Evolutionary conservation across 257 asterid species (phyloP).

Genomic region (Coffea canephora): DNA sequence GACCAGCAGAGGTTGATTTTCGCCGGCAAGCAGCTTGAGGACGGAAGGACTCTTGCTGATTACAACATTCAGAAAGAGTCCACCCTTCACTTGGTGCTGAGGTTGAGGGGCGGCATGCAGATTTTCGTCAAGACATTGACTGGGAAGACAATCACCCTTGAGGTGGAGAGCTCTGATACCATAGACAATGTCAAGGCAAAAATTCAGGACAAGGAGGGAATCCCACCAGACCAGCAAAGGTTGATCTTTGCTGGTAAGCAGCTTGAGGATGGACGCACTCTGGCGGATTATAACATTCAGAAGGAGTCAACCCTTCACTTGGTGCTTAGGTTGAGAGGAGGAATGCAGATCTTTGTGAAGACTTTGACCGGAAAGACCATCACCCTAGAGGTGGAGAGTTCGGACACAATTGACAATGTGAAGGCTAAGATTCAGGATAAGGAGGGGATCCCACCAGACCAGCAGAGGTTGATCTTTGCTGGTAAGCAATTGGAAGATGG

Average conservation of each 20-base stretch:
- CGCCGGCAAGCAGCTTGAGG: conserved; percentile 69
- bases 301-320: conserved; percentile 56
- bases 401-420: conserved; percentile 52
- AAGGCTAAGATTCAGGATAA: conserved; percentile 57
- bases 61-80: conserved; percentile 73
- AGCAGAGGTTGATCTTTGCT: conserved; percentile 58
- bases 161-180: conserved; percentile 69
- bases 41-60: conserved; percentile 64
- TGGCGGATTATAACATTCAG: conserved; percentile 68
- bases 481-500: conserved; percentile 62
- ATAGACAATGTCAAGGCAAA: conserved; percentile 71
- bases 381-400: conserved; percentile 56
- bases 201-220: conserved; percentile 74
- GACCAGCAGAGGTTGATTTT: conserved; percentile 78
- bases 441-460: conserved; percentile 62
- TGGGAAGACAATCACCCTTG: conserved; percentile 64
- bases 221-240: conserved; percentile 91
- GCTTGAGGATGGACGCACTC: conserved; percentile 62
- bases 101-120: conserved; percentile 75
- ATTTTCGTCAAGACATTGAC: conserved; percentile 70
- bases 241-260: conserved; percentile 69
- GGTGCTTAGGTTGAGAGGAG: conserved; percentile 55
- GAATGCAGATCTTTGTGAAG: conserved; percentile 61
- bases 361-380: conserved; percentile 49
- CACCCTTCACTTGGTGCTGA: conserved; percentile 61